Conservation (phyloP, 2,329 filamentous ascomycete genomes). For the Ophiostoma ulmi region DNA sequence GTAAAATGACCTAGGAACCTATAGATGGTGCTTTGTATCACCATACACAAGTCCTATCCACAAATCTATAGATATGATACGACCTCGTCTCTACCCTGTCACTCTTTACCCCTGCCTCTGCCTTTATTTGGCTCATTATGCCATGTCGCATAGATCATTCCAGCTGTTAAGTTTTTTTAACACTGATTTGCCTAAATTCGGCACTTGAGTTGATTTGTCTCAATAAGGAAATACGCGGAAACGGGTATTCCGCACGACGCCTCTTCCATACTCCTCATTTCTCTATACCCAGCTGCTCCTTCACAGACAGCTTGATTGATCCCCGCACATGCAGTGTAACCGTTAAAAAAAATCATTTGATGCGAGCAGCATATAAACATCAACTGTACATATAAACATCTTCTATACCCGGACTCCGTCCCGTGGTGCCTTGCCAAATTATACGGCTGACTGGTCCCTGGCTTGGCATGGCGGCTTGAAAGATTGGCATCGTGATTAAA, state of each 20-base stretch:
- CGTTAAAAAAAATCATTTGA: background rate
- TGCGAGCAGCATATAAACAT: background rate
- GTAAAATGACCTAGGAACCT: background rate
- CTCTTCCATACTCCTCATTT: background rate
- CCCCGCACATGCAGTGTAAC: background rate
- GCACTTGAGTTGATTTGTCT: background rate
- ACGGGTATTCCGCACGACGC: slow-evolving; percentile 1
- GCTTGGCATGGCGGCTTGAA: background rate
- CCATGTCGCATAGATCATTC: background rate
- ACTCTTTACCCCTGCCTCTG: background rate
- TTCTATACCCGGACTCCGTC: background rate
- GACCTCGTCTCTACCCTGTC: background rate
- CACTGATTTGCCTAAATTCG: slow-evolving; percentile 2
- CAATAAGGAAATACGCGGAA: slow-evolving; percentile 1
- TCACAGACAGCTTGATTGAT: background rate
- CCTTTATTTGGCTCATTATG: background rate
- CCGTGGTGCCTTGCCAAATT: background rate
- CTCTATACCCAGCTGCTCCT: background rate
- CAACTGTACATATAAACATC: background rate
- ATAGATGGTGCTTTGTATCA: too few relatives aligned
- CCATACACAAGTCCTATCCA: too few relatives aligned
- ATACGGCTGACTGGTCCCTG: background rate
- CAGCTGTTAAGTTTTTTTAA: background rate
- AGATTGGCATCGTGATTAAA: background rate
- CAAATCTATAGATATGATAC: background rate